Evolutionary conservation across 495 filamentous ascomycete genomes (phyloP).

Genomic region (Xylaria bambusicola): DNA sequence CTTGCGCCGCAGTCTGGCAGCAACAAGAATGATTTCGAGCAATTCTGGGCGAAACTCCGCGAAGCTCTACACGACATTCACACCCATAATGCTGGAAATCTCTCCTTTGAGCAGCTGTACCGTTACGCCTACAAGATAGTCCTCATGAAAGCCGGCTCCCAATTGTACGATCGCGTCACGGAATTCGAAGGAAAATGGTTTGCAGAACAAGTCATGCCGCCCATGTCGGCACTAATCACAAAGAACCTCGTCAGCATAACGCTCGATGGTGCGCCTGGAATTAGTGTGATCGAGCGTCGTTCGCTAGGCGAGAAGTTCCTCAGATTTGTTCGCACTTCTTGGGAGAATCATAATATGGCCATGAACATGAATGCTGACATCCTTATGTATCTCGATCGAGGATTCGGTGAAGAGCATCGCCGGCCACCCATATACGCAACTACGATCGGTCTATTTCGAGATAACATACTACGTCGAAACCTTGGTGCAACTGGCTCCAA

Average conservation of each 20-base stretch:
- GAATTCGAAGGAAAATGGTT: slow-evolving; percentile 82
- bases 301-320: slow-evolving; percentile 83
- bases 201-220: slow-evolving; percentile 62
- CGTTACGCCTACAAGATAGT: slow-evolving; percentile 97
- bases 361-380: slow-evolving; percentile 99
- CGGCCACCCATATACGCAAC: slow-evolving; percentile 78
- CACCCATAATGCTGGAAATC: slow-evolving; percentile 81
- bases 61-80: slow-evolving; percentile 83
- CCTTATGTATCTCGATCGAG: slow-evolving; percentile 96
- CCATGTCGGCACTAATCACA: slow-evolving; percentile 63
- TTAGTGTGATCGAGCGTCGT: slow-evolving; percentile 72
- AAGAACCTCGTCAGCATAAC: slow-evolving; percentile 55
- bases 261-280: slow-evolving; percentile 47
- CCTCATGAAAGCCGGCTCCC: slow-evolving; percentile 77
- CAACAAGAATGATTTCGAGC: slow-evolving; percentile 66
- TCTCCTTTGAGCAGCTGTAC: slow-evolving; percentile 96
- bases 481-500: slow-evolving; percentile 44
- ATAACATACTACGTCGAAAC: slow-evolving; percentile 66
- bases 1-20: slow-evolving; percentile 21
- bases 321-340: slow-evolving; percentile 70
- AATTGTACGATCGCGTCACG: slow-evolving; percentile 79
- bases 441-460: slow-evolving; percentile 84
- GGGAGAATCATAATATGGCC: slow-evolving; percentile 84
- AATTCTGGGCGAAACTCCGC: slow-evolving; percentile 72
- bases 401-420: slow-evolving; percentile 68